Base-by-base conservation (phyloP, 306 rosid species). In the Cucumis cinereus region DNA sequence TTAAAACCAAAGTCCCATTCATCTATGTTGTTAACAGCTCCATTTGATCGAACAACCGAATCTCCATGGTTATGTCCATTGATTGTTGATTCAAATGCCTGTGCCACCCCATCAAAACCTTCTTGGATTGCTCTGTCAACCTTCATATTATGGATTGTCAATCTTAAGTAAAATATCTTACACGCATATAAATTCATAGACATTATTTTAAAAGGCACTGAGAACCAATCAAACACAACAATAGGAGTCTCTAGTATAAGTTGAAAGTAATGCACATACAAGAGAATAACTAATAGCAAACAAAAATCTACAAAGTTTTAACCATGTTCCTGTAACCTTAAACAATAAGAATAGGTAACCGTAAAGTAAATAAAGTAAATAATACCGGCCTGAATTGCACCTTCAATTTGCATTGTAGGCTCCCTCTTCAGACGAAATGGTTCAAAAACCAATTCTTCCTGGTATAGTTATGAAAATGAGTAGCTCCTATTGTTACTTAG, bases 1-100 rank as follows among this genome's bases (percentile, higher is more conserved):
- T 84, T 87, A 83, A 91, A 85, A 55, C 82, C 84, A 54, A 81
- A 52, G 70, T 81, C 73, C 93, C 90, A 83, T 22, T 81, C 82
- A 41, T 77, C 85, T 77, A 70, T 63, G 77, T 79, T 79, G 69
- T 77, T 72, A 63, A 86, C 79, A 79, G 77, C 57, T 78, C 83
- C 86, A 78, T 73, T 55, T 73, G 92, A 80, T 40, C 82, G 84
- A 78, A 77, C 73, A 50, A 71, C 55, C 60, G 73, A 59, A 74
- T 89, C 79, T 41, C 75, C 79, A 62, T 80, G 77, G 79, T 33
- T 77, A 75, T 78, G 54, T 8, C 47, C 74, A 74, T 73, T 84
- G 78, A 81, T 77, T 41, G 79, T 82, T 26, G 55, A 77, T 20
- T 66, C 87, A 70, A 73, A 59, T 36, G 81, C n/a, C 64, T 35